Conservation (phyloP, 805 yeast species). For the Kregervanrija delftensis region DNA sequence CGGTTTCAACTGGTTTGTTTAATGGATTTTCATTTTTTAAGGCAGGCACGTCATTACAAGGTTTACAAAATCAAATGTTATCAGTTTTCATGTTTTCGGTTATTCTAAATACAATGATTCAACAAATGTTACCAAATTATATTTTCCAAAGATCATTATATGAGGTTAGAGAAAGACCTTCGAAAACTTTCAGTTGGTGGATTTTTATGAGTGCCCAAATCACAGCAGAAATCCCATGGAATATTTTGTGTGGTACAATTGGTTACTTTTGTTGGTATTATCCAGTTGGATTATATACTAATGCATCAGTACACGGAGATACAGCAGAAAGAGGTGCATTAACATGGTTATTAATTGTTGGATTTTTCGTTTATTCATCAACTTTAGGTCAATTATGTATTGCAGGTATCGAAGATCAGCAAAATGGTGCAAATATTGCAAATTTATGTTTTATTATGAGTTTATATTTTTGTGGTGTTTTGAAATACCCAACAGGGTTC, state of each 20-base stretch:
- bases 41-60: constrained; percentile 54
- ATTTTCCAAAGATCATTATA: constrained; percentile 57
- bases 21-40: constrained; percentile 67
- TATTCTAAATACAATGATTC: constrained; percentile 47
- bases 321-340: constrained; percentile 51
- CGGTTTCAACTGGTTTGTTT: constrained; percentile 47
- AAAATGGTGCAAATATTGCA: constrained; percentile 58
- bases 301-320: constrained; percentile 45
- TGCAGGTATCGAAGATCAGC: constrained; percentile 52
- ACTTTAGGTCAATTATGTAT: constrained; percentile 53
- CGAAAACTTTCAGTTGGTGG: constrained; percentile 63
- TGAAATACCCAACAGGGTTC: constrained; percentile 58
- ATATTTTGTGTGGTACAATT: constrained; percentile 53
- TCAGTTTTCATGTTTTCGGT: constrained; percentile 63
- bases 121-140: constrained; percentile 59
- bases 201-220: constrained; percentile 58
- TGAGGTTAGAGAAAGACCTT: constrained; percentile 69
- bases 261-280: constrained; percentile 62
- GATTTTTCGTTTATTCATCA: constrained; percentile 48
- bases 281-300: constrained; percentile 59
- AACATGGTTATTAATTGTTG: constrained; percentile 32
- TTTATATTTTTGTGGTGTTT: constrained; percentile 73
- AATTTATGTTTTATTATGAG: constrained; percentile 53
- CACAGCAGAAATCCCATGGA: constrained; percentile 62
- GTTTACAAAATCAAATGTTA: constrained; percentile 79